These are phyloP conservation scores for Eimeria praecox DNA, from an alignment of 169 alveolate species.

Conservation along the genomic window DNA sequence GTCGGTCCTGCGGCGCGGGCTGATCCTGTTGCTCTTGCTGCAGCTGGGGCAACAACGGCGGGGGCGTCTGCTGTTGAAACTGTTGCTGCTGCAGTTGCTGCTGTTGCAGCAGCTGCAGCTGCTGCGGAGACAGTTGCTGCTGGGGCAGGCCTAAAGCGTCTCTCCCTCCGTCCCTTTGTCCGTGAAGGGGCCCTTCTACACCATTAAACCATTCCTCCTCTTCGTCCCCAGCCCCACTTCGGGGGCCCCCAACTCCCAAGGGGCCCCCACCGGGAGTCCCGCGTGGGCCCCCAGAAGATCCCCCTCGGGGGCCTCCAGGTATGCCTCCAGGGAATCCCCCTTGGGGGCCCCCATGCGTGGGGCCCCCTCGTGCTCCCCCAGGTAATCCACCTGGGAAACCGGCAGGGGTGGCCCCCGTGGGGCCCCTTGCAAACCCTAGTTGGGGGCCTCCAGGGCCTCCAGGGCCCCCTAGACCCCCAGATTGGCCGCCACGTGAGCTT, in stretches of 20 bases:
- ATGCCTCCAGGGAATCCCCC: background rate
- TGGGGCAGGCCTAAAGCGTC: background rate
- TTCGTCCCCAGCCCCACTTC: background rate
- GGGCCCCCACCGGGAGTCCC: too few relatives aligned
- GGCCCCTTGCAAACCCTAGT: background rate
- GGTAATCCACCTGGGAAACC: background rate
- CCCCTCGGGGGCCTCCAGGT: background rate
- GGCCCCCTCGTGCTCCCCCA: background rate
- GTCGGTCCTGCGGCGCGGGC: slow-evolving; percentile 8
- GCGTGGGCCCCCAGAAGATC: background rate
- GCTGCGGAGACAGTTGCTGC: slow-evolving; percentile 11
- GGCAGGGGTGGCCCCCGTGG: background rate
- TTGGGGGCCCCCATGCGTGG: background rate
- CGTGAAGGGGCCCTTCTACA: background rate
- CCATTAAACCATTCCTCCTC: background rate
- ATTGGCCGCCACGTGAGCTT: background rate
- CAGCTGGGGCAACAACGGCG: background rate
- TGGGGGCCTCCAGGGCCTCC: background rate
- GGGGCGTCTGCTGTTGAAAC: background rate
- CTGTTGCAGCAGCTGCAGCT: background rate
- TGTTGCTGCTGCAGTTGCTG: background rate
- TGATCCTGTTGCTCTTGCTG: background rate
- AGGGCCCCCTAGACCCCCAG: slow-evolving; percentile 8
- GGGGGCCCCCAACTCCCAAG: background rate
- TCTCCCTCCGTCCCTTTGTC: background rate